phyloP scores from a whole-genome alignment of 2,329 filamentous ascomycete genomes.

The Chaetomium olivaceum region DNA sequence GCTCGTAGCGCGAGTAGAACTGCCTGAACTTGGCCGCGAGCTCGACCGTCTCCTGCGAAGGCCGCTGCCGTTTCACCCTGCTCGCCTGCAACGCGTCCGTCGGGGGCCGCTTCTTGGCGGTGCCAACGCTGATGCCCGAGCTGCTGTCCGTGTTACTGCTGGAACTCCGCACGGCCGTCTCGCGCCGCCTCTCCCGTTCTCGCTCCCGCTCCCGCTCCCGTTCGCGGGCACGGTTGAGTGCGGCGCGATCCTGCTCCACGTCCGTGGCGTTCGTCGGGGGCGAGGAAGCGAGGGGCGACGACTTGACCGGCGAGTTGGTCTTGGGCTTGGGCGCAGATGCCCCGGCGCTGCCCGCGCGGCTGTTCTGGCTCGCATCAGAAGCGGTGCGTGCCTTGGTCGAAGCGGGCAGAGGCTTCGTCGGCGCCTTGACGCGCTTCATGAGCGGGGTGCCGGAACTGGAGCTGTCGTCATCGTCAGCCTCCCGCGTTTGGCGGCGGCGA shows the following conservation, averaged over 20 bases:
- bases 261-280: conserved; percentile 67
- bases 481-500: conserved; percentile 53
- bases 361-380: conserved; percentile 52
- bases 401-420: conserved; percentile 20
- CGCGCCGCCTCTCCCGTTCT: conserved; percentile 26
- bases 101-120: conserved; percentile 28
- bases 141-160: conserved; percentile 31
- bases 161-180: conserved; percentile 32
- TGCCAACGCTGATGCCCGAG: conserved; percentile 1
- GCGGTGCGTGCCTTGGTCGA: conserved; percentile 45
- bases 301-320: conserved; percentile 51
- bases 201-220: conserved; percentile 27
- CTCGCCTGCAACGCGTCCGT: conserved; percentile 34
- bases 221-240: conserved; percentile 37
- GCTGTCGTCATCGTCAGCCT: conserved; percentile 56
- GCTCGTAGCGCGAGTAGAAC: conserved; percentile 58
- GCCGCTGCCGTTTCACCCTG: conserved; percentile 43
- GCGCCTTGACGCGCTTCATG: conserved; percentile 57
- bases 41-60: conserved; percentile 52
- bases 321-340: conserved; percentile 32
- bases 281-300: conserved; percentile 65
- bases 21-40: conserved; percentile 58
- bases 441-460: conserved; percentile 61
- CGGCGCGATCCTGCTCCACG: conserved; percentile 47
- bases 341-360: conserved; percentile 40